A percentile compares a stretch with the other conserved stretches of the same genome.
phyloP scores from a whole-genome alignment of 192 early-diverging fungal species.

The Coemansia sp. region DNA sequence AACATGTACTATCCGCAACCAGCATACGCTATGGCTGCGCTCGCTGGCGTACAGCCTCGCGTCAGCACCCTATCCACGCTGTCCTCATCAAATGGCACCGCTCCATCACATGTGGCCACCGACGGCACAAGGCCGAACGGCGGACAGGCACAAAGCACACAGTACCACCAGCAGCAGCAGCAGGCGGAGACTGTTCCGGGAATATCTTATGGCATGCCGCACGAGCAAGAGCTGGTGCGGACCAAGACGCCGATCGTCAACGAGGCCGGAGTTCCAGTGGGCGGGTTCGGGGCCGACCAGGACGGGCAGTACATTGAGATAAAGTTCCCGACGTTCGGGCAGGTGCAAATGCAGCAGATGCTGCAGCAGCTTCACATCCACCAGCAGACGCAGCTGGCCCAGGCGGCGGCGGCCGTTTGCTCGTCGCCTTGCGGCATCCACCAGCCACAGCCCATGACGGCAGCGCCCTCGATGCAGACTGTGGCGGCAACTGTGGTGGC shows the following conservation, averaged over 20 bases:
- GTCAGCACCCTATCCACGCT: constrained; percentile 23
- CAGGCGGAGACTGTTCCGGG: not conserved
- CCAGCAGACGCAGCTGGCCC: constrained; percentile 16
- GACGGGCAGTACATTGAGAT: constrained; percentile 58
- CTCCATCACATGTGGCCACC: constrained; percentile 6
- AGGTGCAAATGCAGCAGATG: constrained; percentile 55
- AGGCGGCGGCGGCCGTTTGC: not conserved
- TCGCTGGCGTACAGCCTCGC: constrained; percentile 27
- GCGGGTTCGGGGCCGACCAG: constrained; percentile 48
- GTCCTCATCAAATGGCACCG: constrained; percentile 2
- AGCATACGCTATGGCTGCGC: constrained; percentile 37
- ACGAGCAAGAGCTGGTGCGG: constrained; percentile 10
- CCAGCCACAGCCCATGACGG: constrained; percentile 9
- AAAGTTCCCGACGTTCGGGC: constrained; percentile 58
- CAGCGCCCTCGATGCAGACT: constrained; percentile 6
- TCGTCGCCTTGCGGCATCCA: constrained; percentile 1
- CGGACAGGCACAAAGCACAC: not conserved
- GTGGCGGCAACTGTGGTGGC: not conserved
- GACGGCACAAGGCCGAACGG: not conserved
- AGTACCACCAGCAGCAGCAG: constrained; percentile 5
- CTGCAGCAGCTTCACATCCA: constrained; percentile 55
- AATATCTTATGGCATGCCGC: not conserved
- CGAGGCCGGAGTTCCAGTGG: constrained; percentile 37
- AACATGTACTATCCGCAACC: constrained; percentile 38
- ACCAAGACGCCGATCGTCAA: constrained; percentile 36